These are phyloP conservation scores for Cordia subcordata DNA, from an alignment of 257 asterid species.

Conservation along the genomic window DNA sequence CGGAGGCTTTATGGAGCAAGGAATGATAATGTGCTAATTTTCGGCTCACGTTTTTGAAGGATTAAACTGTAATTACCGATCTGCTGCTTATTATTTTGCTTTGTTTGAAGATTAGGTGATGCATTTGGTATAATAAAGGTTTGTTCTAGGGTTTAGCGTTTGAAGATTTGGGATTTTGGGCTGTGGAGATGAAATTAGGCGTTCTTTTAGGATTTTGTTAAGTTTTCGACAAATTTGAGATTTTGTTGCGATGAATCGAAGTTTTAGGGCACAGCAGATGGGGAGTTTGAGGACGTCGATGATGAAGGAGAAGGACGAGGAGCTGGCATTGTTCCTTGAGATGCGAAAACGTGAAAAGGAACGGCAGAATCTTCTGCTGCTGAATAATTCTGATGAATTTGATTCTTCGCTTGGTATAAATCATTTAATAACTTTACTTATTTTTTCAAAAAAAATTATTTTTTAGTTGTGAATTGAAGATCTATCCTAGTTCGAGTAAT, in stretches of 20 bases:
- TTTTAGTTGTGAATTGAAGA: too few relatives aligned
- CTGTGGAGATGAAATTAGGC: slow-evolving; percentile 22
- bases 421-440: background rate
- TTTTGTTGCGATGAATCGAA: slow-evolving; percentile 60
- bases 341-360: slow-evolving; percentile 88
- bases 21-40: slow-evolving; percentile 38
- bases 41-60: slow-evolving; percentile 21
- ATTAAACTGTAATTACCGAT: slow-evolving; percentile 36
- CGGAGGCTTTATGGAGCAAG: slow-evolving; percentile 19
- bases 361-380: slow-evolving; percentile 56
- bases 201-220: slow-evolving; percentile 6
- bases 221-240: slow-evolving; percentile 9
- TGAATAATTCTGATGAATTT: slow-evolving; percentile 69
- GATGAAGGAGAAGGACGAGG: slow-evolving; percentile 74
- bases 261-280: slow-evolving; percentile 58
- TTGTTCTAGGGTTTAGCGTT: background rate
- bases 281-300: slow-evolving; percentile 53
- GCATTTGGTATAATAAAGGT: slow-evolving; percentile 9
- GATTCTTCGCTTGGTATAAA: slow-evolving; percentile 66
- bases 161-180: too few relatives aligned
- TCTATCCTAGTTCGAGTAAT: too few relatives aligned
- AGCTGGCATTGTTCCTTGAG: slow-evolving; percentile 82
- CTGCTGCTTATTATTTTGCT: slow-evolving; percentile 10
- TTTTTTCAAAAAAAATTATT: background rate
- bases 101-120: background rate